Conservation (phyloP, 495 filamentous ascomycete species). For the Lophium mytilinum region DNA sequence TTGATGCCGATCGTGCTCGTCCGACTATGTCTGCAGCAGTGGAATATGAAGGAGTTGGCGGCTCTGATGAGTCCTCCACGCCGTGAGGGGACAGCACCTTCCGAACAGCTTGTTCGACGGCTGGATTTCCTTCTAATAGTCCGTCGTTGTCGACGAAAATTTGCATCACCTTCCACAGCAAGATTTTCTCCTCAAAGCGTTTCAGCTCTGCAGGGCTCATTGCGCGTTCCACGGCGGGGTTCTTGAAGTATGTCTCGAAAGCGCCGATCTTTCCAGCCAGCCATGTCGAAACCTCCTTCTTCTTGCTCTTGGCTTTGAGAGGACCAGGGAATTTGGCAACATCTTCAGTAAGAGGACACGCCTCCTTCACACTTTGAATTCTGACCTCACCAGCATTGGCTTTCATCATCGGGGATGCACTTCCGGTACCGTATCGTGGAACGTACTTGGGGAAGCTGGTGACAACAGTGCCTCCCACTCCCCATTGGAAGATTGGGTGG, state of each 20-base stretch:
- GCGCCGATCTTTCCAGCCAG: slow-evolving; percentile 62
- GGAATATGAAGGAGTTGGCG: slow-evolving; percentile 22
- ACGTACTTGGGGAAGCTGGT: slow-evolving; percentile 84
- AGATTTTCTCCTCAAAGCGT: slow-evolving; percentile 67
- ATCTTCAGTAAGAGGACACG: slow-evolving; percentile 58
- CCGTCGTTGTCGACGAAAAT: slow-evolving; percentile 84
- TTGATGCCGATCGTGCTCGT: slow-evolving; percentile 24
- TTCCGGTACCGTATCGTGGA: slow-evolving; percentile 72
- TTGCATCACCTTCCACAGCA: slow-evolving; percentile 82
- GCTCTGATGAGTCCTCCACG: slow-evolving; percentile 19
- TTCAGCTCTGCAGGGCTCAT: slow-evolving; percentile 19
- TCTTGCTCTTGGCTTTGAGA: slow-evolving; percentile 79
- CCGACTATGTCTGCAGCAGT: slow-evolving; percentile 24
- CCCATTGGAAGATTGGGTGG: slow-evolving; percentile 76
- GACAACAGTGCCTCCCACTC: slow-evolving; percentile 72
- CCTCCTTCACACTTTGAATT: slow-evolving; percentile 58
- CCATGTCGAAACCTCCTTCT: slow-evolving; percentile 87
- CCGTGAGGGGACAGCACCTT: slow-evolving; percentile 60
- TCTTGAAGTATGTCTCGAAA: slow-evolving; percentile 52
- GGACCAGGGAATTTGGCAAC: slow-evolving; percentile 84
- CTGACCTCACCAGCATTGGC: slow-evolving; percentile 80
- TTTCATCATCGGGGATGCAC: slow-evolving; percentile 65
- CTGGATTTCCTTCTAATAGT: slow-evolving; percentile 59
- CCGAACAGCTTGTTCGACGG: slow-evolving; percentile 65
- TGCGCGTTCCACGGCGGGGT: slow-evolving; percentile 39